Evolutionary conservation across 2,329 filamentous ascomycete genomes (phyloP).

Genomic region (Verticillium tricorpus): DNA sequence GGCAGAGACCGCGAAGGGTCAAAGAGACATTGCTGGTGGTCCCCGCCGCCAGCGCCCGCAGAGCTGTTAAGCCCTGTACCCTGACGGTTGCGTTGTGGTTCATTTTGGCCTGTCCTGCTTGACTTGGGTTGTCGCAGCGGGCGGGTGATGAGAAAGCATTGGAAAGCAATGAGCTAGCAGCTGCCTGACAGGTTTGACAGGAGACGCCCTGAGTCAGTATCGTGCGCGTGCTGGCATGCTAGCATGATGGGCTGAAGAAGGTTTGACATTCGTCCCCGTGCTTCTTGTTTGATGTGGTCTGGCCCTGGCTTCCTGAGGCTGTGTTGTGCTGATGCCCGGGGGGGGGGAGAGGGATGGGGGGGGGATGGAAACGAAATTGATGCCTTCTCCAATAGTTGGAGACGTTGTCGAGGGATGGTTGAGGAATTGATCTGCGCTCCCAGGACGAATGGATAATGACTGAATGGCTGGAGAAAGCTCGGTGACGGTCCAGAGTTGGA

Average conservation of each 20-base stretch:
- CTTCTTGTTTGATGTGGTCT: not conserved
- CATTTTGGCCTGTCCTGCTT: too few relatives aligned
- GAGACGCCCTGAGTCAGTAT: not conserved
- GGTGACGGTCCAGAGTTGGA: not conserved
- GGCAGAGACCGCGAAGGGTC: not conserved
- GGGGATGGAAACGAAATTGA: not conserved
- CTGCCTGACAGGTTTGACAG: not conserved
- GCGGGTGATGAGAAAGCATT: not conserved
- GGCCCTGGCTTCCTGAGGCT: not conserved
- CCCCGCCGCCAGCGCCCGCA: not conserved
- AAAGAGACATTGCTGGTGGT: not conserved
- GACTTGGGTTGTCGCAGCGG: too few relatives aligned
- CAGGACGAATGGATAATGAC: not conserved
- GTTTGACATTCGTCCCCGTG: not conserved
- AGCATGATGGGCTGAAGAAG: not conserved
- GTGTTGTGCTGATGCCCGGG: not conserved
- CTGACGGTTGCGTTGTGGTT: too few relatives aligned
- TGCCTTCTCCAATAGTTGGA: not conserved
- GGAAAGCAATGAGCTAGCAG: not conserved
- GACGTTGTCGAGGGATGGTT: not conserved
- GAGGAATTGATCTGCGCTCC: not conserved
- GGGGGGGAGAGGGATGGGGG: too few relatives aligned
- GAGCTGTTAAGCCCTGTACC: not conserved
- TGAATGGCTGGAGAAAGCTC: not conserved
- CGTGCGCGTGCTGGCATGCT: not conserved